Evolutionary conservation across 2,329 filamentous ascomycete genomes (phyloP).

Genomic region (Macroventuria anomochaeta): DNA sequence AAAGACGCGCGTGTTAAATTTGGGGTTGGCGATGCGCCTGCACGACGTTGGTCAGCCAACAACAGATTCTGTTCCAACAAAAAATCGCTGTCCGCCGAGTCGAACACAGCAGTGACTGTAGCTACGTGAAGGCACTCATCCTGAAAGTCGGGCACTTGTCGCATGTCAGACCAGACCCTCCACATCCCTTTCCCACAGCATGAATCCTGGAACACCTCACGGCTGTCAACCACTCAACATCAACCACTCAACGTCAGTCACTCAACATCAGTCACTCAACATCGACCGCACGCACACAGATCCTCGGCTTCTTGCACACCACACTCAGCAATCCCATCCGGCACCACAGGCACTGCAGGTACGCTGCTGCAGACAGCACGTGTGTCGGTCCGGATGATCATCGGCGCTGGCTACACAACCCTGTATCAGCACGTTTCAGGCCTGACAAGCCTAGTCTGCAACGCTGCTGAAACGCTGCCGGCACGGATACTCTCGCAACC

Average conservation of each 20-base stretch:
- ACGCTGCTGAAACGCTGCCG: conserved; percentile 41
- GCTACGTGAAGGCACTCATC: too few relatives aligned
- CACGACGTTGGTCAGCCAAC: too few relatives aligned
- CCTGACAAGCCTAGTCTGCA: conserved; percentile 25
- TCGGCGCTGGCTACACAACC: conserved; percentile 11
- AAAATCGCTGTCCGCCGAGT: too few relatives aligned
- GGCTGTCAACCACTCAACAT: neutral
- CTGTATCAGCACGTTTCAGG: conserved; percentile 16
- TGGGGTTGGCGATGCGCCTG: conserved; percentile 12
- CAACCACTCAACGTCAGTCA: neutral
- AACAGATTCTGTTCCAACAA: neutral
- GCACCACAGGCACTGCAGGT: neutral
- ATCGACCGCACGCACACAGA: neutral
- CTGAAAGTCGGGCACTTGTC: too few relatives aligned
- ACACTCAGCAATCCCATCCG: neutral
- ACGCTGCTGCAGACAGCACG: conserved; percentile 4
- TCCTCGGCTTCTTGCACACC: neutral
- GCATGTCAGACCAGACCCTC: too few relatives aligned
- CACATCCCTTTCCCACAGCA: too few relatives aligned
- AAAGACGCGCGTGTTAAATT: conserved; percentile 9
- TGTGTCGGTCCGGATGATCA: conserved; percentile 9
- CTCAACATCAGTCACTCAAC: neutral
- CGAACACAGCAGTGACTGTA: too few relatives aligned
- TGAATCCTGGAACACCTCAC: too few relatives aligned
- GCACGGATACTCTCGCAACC: conserved; percentile 26